Evolutionary conservation across 441 rosid genomes (phyloP).

Genomic region (Capsella rubella): DNA sequence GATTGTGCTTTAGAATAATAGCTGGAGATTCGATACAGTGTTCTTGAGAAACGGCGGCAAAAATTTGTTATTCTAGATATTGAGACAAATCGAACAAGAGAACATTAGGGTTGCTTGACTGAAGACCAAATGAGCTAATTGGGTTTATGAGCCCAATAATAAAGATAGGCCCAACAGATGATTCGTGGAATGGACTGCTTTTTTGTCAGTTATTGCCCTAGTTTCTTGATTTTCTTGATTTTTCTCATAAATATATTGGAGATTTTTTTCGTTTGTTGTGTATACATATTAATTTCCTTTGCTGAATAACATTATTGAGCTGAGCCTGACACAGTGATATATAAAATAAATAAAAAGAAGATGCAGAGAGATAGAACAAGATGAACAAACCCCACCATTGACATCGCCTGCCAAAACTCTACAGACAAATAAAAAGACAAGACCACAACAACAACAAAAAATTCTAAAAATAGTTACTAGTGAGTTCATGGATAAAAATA

Average conservation of each 20-base stretch:
- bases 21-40: neutral
- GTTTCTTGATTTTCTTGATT: neutral
- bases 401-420: slow-evolving; percentile 38
- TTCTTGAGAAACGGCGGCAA: slow-evolving; percentile 4
- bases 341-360: neutral
- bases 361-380: slow-evolving; percentile 22
- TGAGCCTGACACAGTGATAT: slow-evolving; percentile 22
- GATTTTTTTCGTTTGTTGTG: neutral
- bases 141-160: slow-evolving; percentile 5
- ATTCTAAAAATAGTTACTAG: slow-evolving; percentile 13
- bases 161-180: neutral
- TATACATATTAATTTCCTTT: neutral
- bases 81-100: neutral
- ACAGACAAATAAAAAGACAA: slow-evolving; percentile 24
- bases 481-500: slow-evolving; percentile 22
- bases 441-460: slow-evolving; percentile 17
- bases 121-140: neutral
- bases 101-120: neutral
- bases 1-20: neutral
- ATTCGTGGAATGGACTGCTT: neutral
- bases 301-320: slow-evolving; percentile 32
- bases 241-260: neutral
- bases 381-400: slow-evolving; percentile 42
- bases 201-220: neutral
- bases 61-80: neutral